These are phyloP conservation scores for Lagenidium giganteum DNA, from an alignment of 352 stramenopile genomes.

Conservation along the genomic window DNA sequence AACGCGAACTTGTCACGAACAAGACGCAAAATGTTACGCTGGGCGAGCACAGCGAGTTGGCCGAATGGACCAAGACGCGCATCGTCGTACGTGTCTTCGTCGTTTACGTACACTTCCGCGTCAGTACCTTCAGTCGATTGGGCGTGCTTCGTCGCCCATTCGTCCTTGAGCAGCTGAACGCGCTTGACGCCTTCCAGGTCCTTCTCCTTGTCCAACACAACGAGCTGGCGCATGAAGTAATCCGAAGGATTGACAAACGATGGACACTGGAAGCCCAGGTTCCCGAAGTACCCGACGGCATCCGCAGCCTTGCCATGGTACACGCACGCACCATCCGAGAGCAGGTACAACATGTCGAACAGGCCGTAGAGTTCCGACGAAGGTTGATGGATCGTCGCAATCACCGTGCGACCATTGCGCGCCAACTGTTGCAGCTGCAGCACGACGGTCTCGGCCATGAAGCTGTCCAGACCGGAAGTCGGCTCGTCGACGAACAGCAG, in stretches of 20 bases:
- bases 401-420: slow-evolving; percentile 76
- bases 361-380: slow-evolving; percentile 53
- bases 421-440: slow-evolving; percentile 63
- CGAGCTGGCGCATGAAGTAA: slow-evolving; percentile 58
- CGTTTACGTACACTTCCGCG: too few species aligned
- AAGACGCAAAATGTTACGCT: slow-evolving; percentile 35
- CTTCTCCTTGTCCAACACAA: slow-evolving; percentile 32
- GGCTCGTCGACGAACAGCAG: slow-evolving; percentile 87
- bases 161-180: slow-evolving; percentile 27
- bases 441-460: slow-evolving; percentile 44
- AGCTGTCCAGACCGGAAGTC: slow-evolving; percentile 60
- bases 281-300: slow-evolving; percentile 48
- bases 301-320: slow-evolving; percentile 55
- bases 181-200: slow-evolving; percentile 20
- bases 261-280: slow-evolving; percentile 44
- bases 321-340: slow-evolving; percentile 38
- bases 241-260: slow-evolving; percentile 56
- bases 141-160: slow-evolving; percentile 25
- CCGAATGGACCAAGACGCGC: slow-evolving; percentile 13
- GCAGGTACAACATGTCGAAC: slow-evolving; percentile 55
- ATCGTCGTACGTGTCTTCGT: slow-evolving; percentile 6
- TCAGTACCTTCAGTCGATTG: too few species aligned
- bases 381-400: slow-evolving; percentile 86
- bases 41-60: slow-evolving; percentile 32
- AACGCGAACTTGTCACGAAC: slow-evolving; percentile 29